Evolutionary conservation across 164 flowering plant genomes (phyloP), one percentile per base, ranked within the genome.

Genomic region (Liquidambar formosana): DNA sequence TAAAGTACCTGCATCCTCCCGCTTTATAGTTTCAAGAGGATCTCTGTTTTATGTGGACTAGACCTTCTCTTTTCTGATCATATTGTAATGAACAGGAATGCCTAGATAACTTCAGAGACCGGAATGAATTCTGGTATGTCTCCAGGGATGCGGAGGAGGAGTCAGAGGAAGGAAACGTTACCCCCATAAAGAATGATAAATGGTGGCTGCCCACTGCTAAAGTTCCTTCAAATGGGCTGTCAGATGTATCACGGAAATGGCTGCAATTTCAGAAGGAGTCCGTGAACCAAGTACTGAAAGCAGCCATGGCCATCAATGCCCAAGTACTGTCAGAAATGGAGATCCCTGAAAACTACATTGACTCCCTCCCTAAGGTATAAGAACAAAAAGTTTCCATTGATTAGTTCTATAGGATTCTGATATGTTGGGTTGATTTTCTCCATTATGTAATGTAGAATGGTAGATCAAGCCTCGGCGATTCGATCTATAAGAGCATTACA

Each of bases 241-340:
- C 96, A 13, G 93, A 90, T n/a, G 68, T 27, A 14, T 68, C 86
- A 41, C 64, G 85, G 57, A 90, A 81, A 81, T 91, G 90, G 90
- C 54, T 93, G 21, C 89, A 82, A 16, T 80, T 71, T 67, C 96
- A 91, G 66, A 91, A 92, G 75, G 98, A 94, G 5, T 82, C 88
- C 27, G 96, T 90, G 10, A 87, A 85, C 78, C 98, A 92, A 81
- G 93, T 94, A 16, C 83, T 89, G 15, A 94, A 94, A 85, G 97
- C 97, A 62, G 92, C 98, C 66, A 83, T 89, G 96, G 98, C 98
- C 23, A 92, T 94, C 57, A 94, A 94, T 79, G 90, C 96, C 54
- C 92, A 87, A 76, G 88, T 90, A 3, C 80, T 91, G 15, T 80
- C 92, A 13, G 98, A 94, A 78, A 94, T 89, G 92, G 84, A 83